phyloP scores from a whole-genome alignment of 306 rosid species.

The Vigna angularis region DNA sequence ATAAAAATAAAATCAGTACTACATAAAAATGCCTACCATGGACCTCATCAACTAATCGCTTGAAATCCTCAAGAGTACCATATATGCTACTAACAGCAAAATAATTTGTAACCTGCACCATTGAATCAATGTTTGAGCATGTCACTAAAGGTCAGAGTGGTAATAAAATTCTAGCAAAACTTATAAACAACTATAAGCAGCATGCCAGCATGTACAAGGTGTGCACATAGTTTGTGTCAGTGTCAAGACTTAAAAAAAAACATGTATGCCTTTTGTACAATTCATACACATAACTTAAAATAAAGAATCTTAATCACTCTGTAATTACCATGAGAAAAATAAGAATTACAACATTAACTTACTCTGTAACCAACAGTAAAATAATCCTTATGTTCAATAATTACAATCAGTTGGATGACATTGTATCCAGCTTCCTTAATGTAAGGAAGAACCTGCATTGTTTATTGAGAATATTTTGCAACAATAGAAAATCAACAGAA shows the following conservation, averaged over 20 bases:
- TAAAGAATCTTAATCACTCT: constrained; percentile 19
- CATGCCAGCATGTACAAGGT: not conserved
- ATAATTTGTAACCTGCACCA: too few relatives aligned
- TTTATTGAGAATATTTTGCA: not conserved
- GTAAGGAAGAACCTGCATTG: constrained; percentile 86
- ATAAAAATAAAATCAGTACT: too few relatives aligned
- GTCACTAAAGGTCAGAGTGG: constrained; percentile 20
- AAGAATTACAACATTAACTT: constrained; percentile 47
- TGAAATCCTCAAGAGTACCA: too few relatives aligned
- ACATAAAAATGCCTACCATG: too few relatives aligned
- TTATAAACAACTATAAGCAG: not conserved
- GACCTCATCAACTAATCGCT: too few relatives aligned
- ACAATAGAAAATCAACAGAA: constrained; percentile 42
- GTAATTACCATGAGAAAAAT: constrained; percentile 10
- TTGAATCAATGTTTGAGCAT: too few relatives aligned
- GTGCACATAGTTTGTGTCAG: constrained; percentile 6
- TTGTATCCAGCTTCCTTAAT: constrained; percentile 92
- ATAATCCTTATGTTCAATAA: constrained; percentile 93
- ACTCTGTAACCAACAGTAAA: constrained; percentile 96
- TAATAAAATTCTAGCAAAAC: constrained; percentile 10
- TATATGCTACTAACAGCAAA: too few relatives aligned
- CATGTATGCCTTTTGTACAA: constrained; percentile 20
- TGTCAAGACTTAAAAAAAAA: constrained; percentile 30
- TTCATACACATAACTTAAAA: constrained; percentile 26
- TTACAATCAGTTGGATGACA: constrained; percentile 88